A percentile compares a stretch with the other conserved stretches of the same genome.
These are phyloP conservation scores for Sungouiella thailandica DNA, from an alignment of 805 yeast species.

Conservation along the genomic window DNA sequence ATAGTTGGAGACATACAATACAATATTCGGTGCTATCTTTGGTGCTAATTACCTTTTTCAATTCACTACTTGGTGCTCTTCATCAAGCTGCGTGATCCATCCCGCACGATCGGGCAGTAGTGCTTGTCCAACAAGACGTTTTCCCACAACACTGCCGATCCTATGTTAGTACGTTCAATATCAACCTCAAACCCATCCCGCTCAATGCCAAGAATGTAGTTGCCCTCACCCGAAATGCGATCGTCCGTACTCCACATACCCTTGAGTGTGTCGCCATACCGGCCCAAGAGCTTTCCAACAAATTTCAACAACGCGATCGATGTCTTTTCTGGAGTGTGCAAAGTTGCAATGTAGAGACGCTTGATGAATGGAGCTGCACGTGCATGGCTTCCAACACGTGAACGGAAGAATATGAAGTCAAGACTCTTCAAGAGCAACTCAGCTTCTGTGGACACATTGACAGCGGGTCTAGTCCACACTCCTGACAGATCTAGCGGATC, in stretches of 20 bases:
- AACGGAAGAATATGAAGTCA: slow-evolving; percentile 76
- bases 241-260: slow-evolving; percentile 87
- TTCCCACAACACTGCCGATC: slow-evolving; percentile 91
- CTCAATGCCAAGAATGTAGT: slow-evolving; percentile 54
- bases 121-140: slow-evolving; percentile 72
- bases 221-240: slow-evolving; percentile 72
- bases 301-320: slow-evolving; percentile 73
- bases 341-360: slow-evolving; percentile 58
- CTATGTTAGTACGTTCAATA: slow-evolving; percentile 75
- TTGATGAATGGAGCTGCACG: slow-evolving; percentile 82
- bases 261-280: slow-evolving; percentile 62
- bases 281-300: slow-evolving; percentile 65
- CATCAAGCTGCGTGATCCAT: slow-evolving; percentile 47
- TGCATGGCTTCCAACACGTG: slow-evolving; percentile 58
- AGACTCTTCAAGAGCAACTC: slow-evolving; percentile 75
- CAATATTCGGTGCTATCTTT: too few species aligned
- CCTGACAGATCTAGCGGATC: slow-evolving; percentile 57
- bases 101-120: slow-evolving; percentile 76
- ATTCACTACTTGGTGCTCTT: slow-evolving; percentile 37
- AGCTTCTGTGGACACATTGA: slow-evolving; percentile 83
- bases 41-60: too few species aligned
- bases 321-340: slow-evolving; percentile 86
- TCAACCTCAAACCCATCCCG: slow-evolving; percentile 40
- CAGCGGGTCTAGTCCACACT: slow-evolving; percentile 55
- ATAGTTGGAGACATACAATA: too few species aligned